Conservation (phyloP, 306 rosid species). For the Pterocarpus macrocarpus region DNA sequence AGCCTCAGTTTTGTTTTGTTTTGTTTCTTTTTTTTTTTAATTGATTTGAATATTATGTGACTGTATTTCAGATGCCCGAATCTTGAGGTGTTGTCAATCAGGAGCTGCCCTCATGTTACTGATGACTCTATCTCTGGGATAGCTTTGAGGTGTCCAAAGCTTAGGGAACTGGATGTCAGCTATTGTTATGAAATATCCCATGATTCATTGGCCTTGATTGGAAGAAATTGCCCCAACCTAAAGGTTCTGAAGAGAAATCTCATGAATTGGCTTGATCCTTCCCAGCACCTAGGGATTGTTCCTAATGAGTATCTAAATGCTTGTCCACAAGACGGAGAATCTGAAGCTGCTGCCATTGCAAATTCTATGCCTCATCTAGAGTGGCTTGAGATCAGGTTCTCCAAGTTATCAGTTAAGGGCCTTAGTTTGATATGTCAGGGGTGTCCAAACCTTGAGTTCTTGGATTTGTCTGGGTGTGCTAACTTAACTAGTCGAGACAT, state of each 20-base stretch:
- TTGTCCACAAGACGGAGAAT: slow-evolving; percentile 87
- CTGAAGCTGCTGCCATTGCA: slow-evolving; percentile 86
- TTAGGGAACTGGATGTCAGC: slow-evolving; percentile 53
- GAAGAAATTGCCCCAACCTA: slow-evolving; percentile 67
- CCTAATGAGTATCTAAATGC: slow-evolving; percentile 74
- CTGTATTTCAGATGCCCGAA: slow-evolving; percentile 69
- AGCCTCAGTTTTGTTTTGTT: neutral
- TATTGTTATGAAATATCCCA: slow-evolving; percentile 54
- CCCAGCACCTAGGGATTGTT: slow-evolving; percentile 73
- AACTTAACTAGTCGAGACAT: slow-evolving; percentile 82
- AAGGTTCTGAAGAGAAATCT: slow-evolving; percentile 73
- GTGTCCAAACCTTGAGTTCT: slow-evolving; percentile 72
- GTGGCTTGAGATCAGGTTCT: slow-evolving; percentile 81
- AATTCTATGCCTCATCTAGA: slow-evolving; percentile 76
- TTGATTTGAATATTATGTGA: slow-evolving; percentile 12
- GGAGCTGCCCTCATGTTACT: slow-evolving; percentile 79
- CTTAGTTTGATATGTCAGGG: slow-evolving; percentile 67
- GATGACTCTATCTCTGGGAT: slow-evolving; percentile 67
- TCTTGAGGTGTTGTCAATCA: slow-evolving; percentile 80
- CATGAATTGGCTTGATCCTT: slow-evolving; percentile 80
- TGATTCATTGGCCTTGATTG: slow-evolving; percentile 44
- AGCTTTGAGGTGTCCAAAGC: slow-evolving; percentile 47
- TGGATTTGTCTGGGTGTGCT: slow-evolving; percentile 87
- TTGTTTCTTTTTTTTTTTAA: too few relatives aligned
- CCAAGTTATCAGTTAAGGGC: slow-evolving; percentile 72